Percentiles rank a stretch among this genome's conserved stretches.
Conservation (phyloP, 78 protist species). For the Diacronema lutheri region DNA sequence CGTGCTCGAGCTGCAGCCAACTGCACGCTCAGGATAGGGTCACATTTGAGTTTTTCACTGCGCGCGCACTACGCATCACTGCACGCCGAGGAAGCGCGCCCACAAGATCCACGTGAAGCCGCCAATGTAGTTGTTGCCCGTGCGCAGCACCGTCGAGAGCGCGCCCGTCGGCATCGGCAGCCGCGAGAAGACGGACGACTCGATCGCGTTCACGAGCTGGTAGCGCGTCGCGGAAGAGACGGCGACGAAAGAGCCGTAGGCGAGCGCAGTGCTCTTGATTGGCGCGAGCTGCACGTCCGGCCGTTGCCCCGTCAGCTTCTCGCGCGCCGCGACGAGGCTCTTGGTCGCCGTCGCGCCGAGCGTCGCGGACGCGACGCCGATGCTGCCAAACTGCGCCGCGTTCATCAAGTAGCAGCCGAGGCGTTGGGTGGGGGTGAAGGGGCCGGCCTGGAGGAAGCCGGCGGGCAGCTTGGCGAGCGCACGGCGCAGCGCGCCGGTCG, state of each 20-base stretch:
- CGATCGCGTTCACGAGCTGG: slow-evolving; percentile 4
- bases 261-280: neutral
- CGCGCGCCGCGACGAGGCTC: neutral
- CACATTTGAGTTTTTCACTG: too few relatives aligned
- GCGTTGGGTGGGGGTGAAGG: neutral
- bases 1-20: too few relatives aligned
- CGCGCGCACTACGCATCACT: too few relatives aligned
- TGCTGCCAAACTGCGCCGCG: neutral
- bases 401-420: neutral
- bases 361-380: neutral
- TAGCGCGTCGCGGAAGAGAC: neutral
- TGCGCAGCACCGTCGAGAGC: too few relatives aligned
- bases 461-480: neutral
- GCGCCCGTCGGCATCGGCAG: neutral
- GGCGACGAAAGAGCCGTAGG: neutral
- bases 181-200: neutral
- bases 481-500: neutral
- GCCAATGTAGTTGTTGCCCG: too few relatives aligned
- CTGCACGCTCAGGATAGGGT: too few relatives aligned
- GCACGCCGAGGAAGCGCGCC: too few relatives aligned
- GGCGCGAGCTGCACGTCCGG: neutral
- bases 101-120: too few relatives aligned
- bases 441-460: neutral
- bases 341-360: neutral
- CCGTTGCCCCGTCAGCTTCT: neutral